Conservation (phyloP, 106 monocot genomes). For the Phalaenopsis equestris region DNA sequence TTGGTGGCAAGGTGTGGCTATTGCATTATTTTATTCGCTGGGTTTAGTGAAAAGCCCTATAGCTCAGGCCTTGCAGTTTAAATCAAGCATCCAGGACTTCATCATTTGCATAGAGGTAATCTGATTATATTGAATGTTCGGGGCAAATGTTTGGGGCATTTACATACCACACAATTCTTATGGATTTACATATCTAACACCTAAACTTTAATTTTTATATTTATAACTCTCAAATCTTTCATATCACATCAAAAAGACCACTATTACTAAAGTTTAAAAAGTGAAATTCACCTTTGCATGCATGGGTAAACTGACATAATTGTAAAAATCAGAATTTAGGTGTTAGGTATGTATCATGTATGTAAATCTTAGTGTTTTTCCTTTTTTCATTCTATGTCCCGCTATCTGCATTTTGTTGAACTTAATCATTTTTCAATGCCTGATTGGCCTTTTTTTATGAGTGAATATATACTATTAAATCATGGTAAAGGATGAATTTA, state of each 20-base stretch:
- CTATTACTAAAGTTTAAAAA: too few relatives aligned
- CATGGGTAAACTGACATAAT: too few relatives aligned
- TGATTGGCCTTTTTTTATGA: background rate
- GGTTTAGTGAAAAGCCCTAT: constrained; percentile 82
- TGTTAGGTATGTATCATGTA: too few relatives aligned
- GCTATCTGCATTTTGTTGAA: background rate
- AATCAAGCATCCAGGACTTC: constrained; percentile 88
- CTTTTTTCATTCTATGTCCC: background rate
- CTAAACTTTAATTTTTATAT: too few relatives aligned
- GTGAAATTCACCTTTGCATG: too few relatives aligned
- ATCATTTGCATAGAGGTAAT: constrained; percentile 99
- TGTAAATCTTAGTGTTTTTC: background rate
- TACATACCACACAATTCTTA: too few relatives aligned
- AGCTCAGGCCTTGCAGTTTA: constrained; percentile 71
- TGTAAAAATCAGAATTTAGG: too few relatives aligned
- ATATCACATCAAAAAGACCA: too few relatives aligned
- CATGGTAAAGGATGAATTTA: background rate
- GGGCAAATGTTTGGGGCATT: too few relatives aligned
- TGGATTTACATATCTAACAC: too few relatives aligned
- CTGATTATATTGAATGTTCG: background rate
- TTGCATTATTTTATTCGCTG: constrained; percentile 65
- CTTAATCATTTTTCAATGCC: background rate
- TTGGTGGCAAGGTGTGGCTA: constrained; percentile 96
- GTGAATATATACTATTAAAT: background rate
- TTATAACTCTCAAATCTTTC: too few relatives aligned